phyloP scores from a whole-genome alignment of 208 protist species.

The Crithidia thermophila region DNA sequence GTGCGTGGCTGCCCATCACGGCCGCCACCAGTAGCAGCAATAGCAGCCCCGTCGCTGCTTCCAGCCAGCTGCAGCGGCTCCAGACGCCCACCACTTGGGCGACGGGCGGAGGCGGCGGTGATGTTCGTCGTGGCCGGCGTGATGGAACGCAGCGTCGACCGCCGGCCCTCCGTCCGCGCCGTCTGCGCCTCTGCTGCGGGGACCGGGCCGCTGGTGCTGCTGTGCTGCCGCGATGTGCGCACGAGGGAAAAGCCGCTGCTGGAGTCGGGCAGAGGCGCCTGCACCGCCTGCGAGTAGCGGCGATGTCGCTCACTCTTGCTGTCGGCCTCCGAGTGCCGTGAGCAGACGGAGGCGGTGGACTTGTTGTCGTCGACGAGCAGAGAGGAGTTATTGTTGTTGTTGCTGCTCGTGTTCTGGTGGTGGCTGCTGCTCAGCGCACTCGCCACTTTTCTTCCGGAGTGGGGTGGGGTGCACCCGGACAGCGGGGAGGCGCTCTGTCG shows the following conservation, averaged over 20 bases:
- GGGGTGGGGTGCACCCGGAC: neutral
- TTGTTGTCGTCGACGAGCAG: neutral
- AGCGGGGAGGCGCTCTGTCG: neutral
- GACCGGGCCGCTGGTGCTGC: neutral
- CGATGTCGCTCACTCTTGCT: constrained; percentile 13
- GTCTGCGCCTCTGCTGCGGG: neutral
- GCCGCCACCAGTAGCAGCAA: neutral
- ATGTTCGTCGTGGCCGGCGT: constrained; percentile 8
- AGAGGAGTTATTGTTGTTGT: neutral
- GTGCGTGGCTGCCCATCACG: neutral
- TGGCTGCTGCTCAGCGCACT: no score
- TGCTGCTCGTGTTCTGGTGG: neutral
- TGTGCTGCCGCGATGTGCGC: neutral
- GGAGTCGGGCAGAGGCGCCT: constrained; percentile 11
- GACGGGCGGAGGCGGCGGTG: neutral
- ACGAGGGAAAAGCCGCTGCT: neutral
- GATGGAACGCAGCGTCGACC: neutral
- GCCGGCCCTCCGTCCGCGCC: neutral
- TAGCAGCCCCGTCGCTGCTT: neutral
- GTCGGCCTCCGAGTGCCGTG: neutral
- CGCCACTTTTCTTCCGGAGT: neutral
- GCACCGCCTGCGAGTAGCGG: constrained; percentile 31
- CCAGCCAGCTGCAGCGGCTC: neutral
- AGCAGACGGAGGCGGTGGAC: neutral
- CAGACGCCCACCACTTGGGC: neutral